phyloP scores from a whole-genome alignment of 305 asterid genomes.

The Plantago lanceolata region DNA sequence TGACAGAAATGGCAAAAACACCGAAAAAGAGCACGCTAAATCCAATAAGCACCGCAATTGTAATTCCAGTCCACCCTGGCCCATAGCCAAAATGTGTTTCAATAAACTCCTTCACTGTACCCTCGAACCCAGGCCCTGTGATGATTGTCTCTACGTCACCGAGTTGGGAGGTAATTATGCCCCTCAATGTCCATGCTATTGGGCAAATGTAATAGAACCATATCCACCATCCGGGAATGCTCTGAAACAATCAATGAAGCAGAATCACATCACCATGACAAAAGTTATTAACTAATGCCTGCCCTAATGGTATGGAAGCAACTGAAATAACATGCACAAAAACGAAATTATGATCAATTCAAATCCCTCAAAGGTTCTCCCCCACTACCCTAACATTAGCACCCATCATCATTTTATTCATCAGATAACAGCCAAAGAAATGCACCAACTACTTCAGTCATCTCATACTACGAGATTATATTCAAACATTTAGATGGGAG shows the following conservation, averaged over 20 bases:
- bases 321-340: too few relatives aligned
- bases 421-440: background rate
- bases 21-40: conserved; percentile 51
- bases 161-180: conserved; percentile 73
- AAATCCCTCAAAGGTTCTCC: too few relatives aligned
- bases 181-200: conserved; percentile 70
- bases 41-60: conserved; percentile 43
- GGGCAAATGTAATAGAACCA: conserved; percentile 91
- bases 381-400: too few relatives aligned
- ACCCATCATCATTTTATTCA: too few relatives aligned
- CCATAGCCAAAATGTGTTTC: conserved; percentile 46
- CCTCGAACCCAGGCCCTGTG: conserved; percentile 53
- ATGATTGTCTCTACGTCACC: conserved; percentile 62
- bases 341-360: too few relatives aligned
- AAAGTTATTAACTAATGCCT: too few relatives aligned
- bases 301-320: too few relatives aligned
- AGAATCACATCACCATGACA: background rate
- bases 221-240: conserved; percentile 83
- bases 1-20: conserved; percentile 60
- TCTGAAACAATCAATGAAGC: conserved; percentile 27
- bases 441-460: background rate
- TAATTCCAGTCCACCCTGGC: conserved; percentile 48
- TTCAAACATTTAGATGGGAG: background rate
- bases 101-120: conserved; percentile 66
- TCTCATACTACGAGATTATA: conserved; percentile 6